Percentiles rank a stretch among this genome's conserved stretches.
Conservation (phyloP, 768 basidiomycete species). For the Leccinum sublutescens region DNA sequence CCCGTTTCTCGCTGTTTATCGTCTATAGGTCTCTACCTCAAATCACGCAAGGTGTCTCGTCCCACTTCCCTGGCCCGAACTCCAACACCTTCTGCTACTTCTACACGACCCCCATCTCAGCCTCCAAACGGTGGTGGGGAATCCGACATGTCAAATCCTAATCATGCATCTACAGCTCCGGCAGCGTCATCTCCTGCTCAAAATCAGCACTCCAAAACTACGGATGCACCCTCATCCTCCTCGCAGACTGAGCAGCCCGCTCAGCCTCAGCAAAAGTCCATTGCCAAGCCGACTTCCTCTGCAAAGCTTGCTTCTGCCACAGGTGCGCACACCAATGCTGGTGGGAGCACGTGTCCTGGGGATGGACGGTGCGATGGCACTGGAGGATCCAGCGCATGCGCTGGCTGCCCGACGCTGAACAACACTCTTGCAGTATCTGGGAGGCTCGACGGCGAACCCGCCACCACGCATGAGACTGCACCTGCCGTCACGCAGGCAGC, state of each 20-base stretch:
- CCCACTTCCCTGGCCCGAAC: slow-evolving; percentile 55
- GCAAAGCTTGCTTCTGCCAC: slow-evolving; percentile 28
- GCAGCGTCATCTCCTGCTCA: slow-evolving; percentile 27
- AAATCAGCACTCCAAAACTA: slow-evolving; percentile 33
- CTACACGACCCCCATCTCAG: slow-evolving; percentile 31
- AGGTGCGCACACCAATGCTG: slow-evolving; percentile 32
- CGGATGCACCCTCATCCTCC: slow-evolving; percentile 28
- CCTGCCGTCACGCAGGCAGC: slow-evolving; percentile 16
- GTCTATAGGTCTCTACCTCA: slow-evolving; percentile 76
- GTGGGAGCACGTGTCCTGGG: slow-evolving; percentile 87
- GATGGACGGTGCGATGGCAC: slow-evolving; percentile 98
- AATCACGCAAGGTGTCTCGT: slow-evolving; percentile 74
- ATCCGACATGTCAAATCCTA: slow-evolving; percentile 36
- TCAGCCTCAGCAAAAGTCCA: slow-evolving; percentile 27
- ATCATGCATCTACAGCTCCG: slow-evolving; percentile 35
- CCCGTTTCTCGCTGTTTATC: slow-evolving; percentile 34
- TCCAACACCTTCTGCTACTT: slow-evolving; percentile 35
- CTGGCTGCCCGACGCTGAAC: slow-evolving; percentile 96
- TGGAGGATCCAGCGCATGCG: slow-evolving; percentile 89
- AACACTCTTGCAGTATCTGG: slow-evolving; percentile 60
- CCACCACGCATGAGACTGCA: slow-evolving; percentile 20
- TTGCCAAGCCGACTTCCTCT: slow-evolving; percentile 25
- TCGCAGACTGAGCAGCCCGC: slow-evolving; percentile 25
- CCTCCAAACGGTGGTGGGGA: slow-evolving; percentile 35
- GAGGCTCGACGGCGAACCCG: slow-evolving; percentile 40